phyloP scores from a whole-genome alignment of 768 basidiomycete species.

The Cantharellus anzutake region DNA sequence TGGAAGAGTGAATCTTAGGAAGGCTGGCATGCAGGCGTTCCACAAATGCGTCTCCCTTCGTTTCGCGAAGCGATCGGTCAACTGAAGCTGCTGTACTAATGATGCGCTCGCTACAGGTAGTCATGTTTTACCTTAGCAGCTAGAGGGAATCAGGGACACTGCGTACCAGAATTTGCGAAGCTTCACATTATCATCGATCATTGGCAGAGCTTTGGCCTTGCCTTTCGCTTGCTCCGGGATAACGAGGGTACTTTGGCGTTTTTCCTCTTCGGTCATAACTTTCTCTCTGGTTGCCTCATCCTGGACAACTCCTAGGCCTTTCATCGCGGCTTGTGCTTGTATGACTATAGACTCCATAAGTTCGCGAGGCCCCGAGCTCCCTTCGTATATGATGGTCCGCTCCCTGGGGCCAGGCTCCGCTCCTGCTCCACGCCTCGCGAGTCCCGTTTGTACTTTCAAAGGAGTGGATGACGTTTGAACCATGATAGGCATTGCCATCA shows the following conservation, averaged over 20 bases:
- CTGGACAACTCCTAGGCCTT: constrained; percentile 51
- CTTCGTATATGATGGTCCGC: constrained; percentile 75
- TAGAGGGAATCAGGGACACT: background rate
- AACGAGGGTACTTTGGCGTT: constrained; percentile 43
- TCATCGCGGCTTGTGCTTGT: constrained; percentile 82
- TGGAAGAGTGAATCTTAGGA: constrained; percentile 45
- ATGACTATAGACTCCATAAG: constrained; percentile 80
- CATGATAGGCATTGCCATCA: constrained; percentile 98
- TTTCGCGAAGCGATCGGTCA: constrained; percentile 71
- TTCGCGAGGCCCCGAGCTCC: constrained; percentile 78
- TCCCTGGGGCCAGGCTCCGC: constrained; percentile 36
- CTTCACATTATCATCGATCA: constrained; percentile 56
- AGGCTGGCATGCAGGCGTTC: constrained; percentile 55
- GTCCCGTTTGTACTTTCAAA: constrained; percentile 28
- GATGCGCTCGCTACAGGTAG: constrained; percentile 37
- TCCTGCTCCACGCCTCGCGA: constrained; percentile 17
- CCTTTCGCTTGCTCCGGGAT: constrained; percentile 30
- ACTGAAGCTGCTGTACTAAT: constrained; percentile 66
- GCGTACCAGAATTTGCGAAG: constrained; percentile 52
- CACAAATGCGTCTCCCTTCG: constrained; percentile 77
- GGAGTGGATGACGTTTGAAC: constrained; percentile 50
- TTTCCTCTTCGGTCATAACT: constrained; percentile 77
- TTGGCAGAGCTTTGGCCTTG: constrained; percentile 38
- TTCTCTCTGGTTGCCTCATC: constrained; percentile 24
- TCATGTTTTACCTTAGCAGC: background rate